Conservation (phyloP, 257 asterid genomes). For the Salvia miltiorrhiza region DNA sequence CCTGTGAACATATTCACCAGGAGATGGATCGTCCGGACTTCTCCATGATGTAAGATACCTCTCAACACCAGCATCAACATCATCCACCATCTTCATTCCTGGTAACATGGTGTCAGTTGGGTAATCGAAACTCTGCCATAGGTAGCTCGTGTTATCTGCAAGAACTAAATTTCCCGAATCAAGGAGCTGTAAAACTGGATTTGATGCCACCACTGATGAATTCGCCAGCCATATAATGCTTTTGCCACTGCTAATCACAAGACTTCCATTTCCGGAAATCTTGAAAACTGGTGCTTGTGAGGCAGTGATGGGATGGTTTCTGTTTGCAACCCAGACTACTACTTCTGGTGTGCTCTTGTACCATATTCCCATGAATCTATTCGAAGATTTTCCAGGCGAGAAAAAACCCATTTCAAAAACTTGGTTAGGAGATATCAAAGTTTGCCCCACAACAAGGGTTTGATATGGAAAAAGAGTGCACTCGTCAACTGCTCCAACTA, state of each 20-base stretch:
- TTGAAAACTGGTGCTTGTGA: background rate
- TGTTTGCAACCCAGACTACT: conserved; percentile 32
- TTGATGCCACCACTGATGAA: no score
- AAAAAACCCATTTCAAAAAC: conserved; percentile 29
- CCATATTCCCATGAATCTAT: conserved; percentile 32
- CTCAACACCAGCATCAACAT: conserved; percentile 5
- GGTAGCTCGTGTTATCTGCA: background rate
- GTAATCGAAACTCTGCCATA: conserved; percentile 38
- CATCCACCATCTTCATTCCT: conserved; percentile 19
- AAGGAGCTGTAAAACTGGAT: no score
- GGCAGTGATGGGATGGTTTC: conserved; percentile 13
- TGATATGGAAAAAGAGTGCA: conserved; percentile 24
- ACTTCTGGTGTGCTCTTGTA: conserved; percentile 26
- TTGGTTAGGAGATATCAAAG: background rate
- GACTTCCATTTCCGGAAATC: background rate
- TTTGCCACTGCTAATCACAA: background rate
- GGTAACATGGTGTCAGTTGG: conserved; percentile 20
- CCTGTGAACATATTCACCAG: conserved; percentile 23
- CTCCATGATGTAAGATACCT: conserved; percentile 39
- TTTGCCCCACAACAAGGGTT: background rate
- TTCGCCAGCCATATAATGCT: conserved; percentile 20
- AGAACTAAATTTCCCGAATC: background rate
- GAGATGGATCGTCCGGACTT: conserved; percentile 35
- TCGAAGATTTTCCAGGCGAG: conserved; percentile 13
- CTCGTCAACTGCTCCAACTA: background rate